Evolutionary conservation across 2,329 filamentous ascomycete genomes (phyloP).

Genomic region (Nothophaeocryptopus gaeumannii): DNA sequence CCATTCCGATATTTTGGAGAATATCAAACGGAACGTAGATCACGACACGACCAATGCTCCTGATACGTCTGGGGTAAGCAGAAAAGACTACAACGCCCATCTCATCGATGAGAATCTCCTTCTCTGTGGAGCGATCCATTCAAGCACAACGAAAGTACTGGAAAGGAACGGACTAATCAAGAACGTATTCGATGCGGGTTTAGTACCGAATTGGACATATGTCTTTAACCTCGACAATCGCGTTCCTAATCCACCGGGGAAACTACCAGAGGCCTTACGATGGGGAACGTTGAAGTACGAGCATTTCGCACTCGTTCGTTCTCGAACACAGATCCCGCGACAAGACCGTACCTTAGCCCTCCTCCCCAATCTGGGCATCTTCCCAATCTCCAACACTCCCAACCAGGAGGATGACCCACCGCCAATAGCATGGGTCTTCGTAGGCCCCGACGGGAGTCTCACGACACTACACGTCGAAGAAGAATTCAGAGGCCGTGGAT

Average conservation of each 20-base stretch:
- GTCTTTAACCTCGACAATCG: conserved; percentile 24
- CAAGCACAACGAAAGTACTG: conserved; percentile 24
- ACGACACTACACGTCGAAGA: conserved; percentile 60
- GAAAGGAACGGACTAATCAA: conserved; percentile 23
- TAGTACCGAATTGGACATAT: conserved; percentile 28
- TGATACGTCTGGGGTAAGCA: conserved; percentile 18
- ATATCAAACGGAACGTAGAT: neutral
- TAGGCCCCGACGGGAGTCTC: conserved; percentile 61
- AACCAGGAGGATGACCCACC: conserved; percentile 45
- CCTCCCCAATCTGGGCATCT: conserved; percentile 39
- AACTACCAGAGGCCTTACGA: conserved; percentile 48
- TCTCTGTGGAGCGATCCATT: conserved; percentile 34
- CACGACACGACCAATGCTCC: neutral
- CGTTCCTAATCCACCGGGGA: neutral
- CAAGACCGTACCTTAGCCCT: conserved; percentile 46
- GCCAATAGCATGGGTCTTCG: conserved; percentile 65
- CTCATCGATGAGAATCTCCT: conserved; percentile 20
- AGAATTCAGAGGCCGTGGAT: conserved; percentile 57
- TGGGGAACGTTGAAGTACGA: conserved; percentile 55
- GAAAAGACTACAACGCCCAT: conserved; percentile 24
- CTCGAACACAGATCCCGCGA: conserved; percentile 57
- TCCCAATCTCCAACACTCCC: neutral
- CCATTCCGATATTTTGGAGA: conserved; percentile 12
- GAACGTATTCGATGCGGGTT: conserved; percentile 13
- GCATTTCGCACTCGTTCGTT: conserved; percentile 57